Evolutionary conservation across 345 rosid genomes (phyloP), one percentile per base, ranked within the genome.

Genomic region (Euphorbia peplus): DNA sequence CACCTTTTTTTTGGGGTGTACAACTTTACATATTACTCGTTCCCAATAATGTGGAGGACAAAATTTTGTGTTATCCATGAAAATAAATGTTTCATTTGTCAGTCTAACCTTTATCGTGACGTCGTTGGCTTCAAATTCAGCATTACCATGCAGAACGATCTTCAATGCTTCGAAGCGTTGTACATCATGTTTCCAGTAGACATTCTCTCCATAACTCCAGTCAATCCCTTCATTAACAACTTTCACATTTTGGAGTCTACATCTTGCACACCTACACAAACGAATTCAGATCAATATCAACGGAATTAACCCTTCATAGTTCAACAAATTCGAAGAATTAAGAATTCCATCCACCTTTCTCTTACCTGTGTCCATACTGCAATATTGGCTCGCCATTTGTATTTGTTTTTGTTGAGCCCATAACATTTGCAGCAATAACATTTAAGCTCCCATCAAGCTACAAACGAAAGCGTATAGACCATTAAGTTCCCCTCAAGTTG

Each of bases 401-500:
- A 55, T 73, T 69, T 44, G 50, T 42, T 71, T 60, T 78, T 60
- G 84, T 84, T 60, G 96, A 84, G 70, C 98, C 98, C 90, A 89
- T 86, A 63, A 79, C 81, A 72, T 83, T 88, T 47, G 87, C 90
- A 56, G 96, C 91, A 54, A 77, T 75, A 83, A 93, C 57, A 57
- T 86, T 76, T 73, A 90, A 73, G 87, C 97, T 93, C 66, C 98
- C 98, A 72, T 88, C 86, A 69, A 93, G 84, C 97, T 93, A 84
- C 35, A 68, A 44, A 71, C 37, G 16, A 66, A 70, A 76, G 47
- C 77, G 60, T 54, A 48, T 71, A 47, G 80, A 71, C 63, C 75
- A 28, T 63, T 39, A 55, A 69, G 41, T 11, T 39, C 42, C 42
- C 42, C 11, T 39, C 42, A 39, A 39, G 8, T 39, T 4, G 42